Base-by-base conservation (phyloP, 2,329 filamentous ascomycete genomes). In the Fusarium floridanum region DNA sequence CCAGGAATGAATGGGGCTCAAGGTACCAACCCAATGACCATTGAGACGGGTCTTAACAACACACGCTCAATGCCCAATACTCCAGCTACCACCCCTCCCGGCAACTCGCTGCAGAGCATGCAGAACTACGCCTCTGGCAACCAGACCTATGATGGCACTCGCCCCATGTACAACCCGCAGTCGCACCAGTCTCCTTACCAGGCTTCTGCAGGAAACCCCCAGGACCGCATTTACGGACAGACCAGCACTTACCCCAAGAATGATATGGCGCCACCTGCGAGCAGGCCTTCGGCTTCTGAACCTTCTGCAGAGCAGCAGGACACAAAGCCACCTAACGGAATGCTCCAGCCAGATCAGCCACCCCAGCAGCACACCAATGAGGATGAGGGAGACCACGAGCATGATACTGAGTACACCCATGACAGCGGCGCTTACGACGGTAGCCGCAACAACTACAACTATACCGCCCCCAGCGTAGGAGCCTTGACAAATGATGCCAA, bases 51-150 rank as follows among this genome's bases (percentile, higher is more conserved):
- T 69, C 85, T 97, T 78, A 94, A 89, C 85, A 95, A 93, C 83
- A 87, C 93, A 70, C 92, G 94, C 78, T 97, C 94, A 73, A 94
- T 98, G 88, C 95, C 95, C 64, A 94, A 93, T 11, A 97, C 94
- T n/a, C 95, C 95, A 70, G 95, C 95, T 29, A 96, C 94, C 7
- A 97, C 96, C 0, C 95, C 96, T 14, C 96, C 96, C 0, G 95
- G 94, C 27, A 90, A 88, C 71, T 88, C 89, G 32, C 88, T 97
- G 72, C 93, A 95, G 77, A 92, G 89, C 79, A 95, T 98, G 88
- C 93, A 93, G 77, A 86, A 91, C 5, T 98, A 98, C 82, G 92
- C 91, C 61, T 85, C 88, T 73, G 89, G 85, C 76, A 91, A 86
- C 67, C 94, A 91, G 83, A 85, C 87, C 55, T 98, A 97, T 79